Percentiles rank a stretch among this genome's conserved stretches.
These are phyloP conservation scores for Begonia peltatifolia DNA, from an alignment of 306 rosid genomes.

Conservation along the genomic window DNA sequence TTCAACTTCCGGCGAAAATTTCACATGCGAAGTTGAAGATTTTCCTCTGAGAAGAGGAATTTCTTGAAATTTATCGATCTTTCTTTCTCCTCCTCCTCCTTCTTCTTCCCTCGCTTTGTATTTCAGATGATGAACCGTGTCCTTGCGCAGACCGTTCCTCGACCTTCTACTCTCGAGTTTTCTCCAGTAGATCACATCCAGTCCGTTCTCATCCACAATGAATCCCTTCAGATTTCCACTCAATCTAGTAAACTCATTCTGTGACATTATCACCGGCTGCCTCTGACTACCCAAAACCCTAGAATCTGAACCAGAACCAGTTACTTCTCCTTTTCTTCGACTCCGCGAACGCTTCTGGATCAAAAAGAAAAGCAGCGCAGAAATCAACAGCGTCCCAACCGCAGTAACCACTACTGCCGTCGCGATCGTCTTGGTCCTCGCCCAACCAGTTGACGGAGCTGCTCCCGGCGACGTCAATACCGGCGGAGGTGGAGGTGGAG, in stretches of 20 bases:
- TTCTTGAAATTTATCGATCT: slow-evolving; percentile 32
- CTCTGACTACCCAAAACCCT: neutral
- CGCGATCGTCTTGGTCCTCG: slow-evolving; percentile 19
- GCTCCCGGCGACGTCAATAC: slow-evolving; percentile 3
- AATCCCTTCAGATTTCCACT: slow-evolving; percentile 16
- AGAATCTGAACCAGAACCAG: slow-evolving; percentile 1
- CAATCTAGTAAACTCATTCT: neutral
- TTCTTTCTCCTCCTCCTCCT: slow-evolving; percentile 2
- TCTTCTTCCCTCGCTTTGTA: slow-evolving; percentile 1
- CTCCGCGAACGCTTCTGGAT: slow-evolving; percentile 16
- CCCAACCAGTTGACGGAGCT: slow-evolving; percentile 14
- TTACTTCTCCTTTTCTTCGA: slow-evolving; percentile 17
- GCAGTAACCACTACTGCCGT: slow-evolving; percentile 57
- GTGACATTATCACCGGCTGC: slow-evolving; percentile 1
- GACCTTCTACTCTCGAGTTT: slow-evolving; percentile 38
- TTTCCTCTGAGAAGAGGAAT: slow-evolving; percentile 63
- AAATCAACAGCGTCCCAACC: slow-evolving; percentile 37
- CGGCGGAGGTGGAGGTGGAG: neutral
- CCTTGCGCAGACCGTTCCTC: slow-evolving; percentile 17
- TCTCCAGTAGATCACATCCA: slow-evolving; percentile 88
- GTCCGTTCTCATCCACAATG: slow-evolving; percentile 82
- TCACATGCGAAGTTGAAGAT: slow-evolving; percentile 57
- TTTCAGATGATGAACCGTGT: slow-evolving; percentile 7
- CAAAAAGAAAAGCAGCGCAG: slow-evolving; percentile 35
- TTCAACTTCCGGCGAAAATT: slow-evolving; percentile 20